These are phyloP conservation scores for Zymoseptoria brevis DNA, from an alignment of 2,329 filamentous ascomycete genomes.

Conservation along the genomic window DNA sequence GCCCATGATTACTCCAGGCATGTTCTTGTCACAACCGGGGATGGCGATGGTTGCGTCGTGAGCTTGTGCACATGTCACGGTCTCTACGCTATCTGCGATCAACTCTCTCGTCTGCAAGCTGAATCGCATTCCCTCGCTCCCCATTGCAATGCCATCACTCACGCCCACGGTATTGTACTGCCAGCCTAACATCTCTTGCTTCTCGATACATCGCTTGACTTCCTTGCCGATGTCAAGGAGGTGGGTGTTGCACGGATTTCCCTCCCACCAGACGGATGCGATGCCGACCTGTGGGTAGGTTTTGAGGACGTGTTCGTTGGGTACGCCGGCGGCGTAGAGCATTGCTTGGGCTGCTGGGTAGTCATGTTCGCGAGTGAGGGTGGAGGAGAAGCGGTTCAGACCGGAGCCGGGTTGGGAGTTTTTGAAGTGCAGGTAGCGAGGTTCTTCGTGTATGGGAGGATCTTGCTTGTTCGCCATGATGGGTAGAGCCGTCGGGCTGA, in stretches of 20 bases:
- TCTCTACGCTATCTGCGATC: conserved; percentile 91
- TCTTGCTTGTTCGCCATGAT: conserved; percentile 31
- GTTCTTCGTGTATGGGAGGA: conserved; percentile 31
- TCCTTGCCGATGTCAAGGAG: conserved; percentile 81
- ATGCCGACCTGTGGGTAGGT: conserved; percentile 84
- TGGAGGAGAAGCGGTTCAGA: conserved; percentile 80
- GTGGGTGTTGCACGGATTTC: conserved; percentile 74
- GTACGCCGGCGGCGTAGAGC: conserved; percentile 88
- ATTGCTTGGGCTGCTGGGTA: conserved; percentile 91
- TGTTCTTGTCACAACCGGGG: conserved; percentile 95
- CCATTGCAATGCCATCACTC: conserved; percentile 92
- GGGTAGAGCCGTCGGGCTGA: conserved; percentile 65
- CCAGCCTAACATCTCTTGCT: conserved; percentile 85
- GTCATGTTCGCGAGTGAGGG: conserved; percentile 76
- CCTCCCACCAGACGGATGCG: conserved; percentile 94
- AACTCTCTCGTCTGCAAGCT: conserved; percentile 85
- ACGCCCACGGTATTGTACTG: conserved; percentile 86
- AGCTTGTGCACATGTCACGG: conserved; percentile 81
- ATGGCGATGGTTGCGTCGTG: conserved; percentile 92
- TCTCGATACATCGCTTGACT: conserved; percentile 72
- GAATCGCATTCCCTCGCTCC: conserved; percentile 89
- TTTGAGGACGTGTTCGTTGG: conserved; percentile 76
- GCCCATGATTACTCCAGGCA: conserved; percentile 74
- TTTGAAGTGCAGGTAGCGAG: conserved; percentile 51
- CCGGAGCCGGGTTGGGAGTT: conserved; percentile 47